These are phyloP conservation scores for Cucumis sativus DNA, from an alignment of 306 rosid genomes.

Conservation along the genomic window Cucumber_9930_V3 NC_026655.2:23469501-23470000, in stretches of 20 bases:
- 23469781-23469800: background rate
- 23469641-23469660: conserved; percentile 50
- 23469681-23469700: background rate
- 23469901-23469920: too few relatives aligned
- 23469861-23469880: too few relatives aligned
- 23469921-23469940: too few relatives aligned
- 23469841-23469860: too few relatives aligned
- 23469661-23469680: conserved; percentile 1
- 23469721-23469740: conserved; percentile 54
- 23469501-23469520: conserved; percentile 65
- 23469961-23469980: too few relatives aligned
- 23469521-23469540: background rate
- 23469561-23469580: conserved; percentile 5
- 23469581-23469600: background rate
- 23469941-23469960: too few relatives aligned
- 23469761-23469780: background rate
- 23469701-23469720: conserved; percentile 30
- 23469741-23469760: conserved; percentile 5
- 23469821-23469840: conserved; percentile 23
- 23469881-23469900: too few relatives aligned
- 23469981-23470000: too few relatives aligned
- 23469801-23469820: conserved; percentile 41
- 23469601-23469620: background rate
- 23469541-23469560: conserved; percentile 11
- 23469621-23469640: conserved; percentile 1